These are phyloP conservation scores for Podaxis sp. DNA, from an alignment of 768 basidiomycete species.

Conservation along the genomic window DNA sequence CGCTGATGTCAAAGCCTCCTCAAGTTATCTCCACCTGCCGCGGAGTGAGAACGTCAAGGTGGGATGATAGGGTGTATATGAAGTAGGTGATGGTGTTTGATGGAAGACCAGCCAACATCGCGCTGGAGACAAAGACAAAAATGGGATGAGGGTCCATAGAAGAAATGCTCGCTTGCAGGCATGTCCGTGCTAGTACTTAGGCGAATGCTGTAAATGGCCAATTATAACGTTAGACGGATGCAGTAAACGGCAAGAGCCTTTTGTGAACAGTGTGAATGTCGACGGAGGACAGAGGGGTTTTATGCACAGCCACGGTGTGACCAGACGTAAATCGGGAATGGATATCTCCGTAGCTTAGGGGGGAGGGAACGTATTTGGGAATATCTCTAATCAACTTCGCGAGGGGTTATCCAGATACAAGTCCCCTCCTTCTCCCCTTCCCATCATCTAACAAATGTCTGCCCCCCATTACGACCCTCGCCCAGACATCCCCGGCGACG, in stretches of 20 bases:
- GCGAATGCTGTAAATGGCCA: neutral
- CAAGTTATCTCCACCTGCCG: slow-evolving; percentile 13
- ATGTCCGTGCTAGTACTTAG: neutral
- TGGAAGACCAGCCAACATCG: neutral
- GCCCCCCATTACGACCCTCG: slow-evolving; percentile 31
- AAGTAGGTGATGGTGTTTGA: neutral
- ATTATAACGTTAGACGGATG: neutral
- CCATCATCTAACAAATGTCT: slow-evolving; percentile 34
- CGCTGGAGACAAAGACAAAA: neutral
- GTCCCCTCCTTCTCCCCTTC: slow-evolving; percentile 19
- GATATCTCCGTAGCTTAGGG: slow-evolving; percentile 4
- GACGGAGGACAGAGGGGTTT: neutral
- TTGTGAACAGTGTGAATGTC: neutral
- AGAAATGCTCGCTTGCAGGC: neutral
- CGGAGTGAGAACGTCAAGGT: slow-evolving; percentile 12
- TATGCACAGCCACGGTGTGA: slow-evolving; percentile 12
- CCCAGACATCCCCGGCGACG: slow-evolving; percentile 24
- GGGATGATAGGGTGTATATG: slow-evolving; percentile 10
- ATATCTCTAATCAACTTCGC: slow-evolving; percentile 9
- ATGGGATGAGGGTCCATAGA: neutral
- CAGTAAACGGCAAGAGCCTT: neutral
- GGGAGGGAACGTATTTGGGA: neutral
- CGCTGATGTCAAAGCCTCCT: slow-evolving; percentile 6
- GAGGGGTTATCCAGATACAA: slow-evolving; percentile 9
- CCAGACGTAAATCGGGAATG: slow-evolving; percentile 15